phyloP scores from a whole-genome alignment of 495 filamentous ascomycete species.

The Penicillium canariense region DNA sequence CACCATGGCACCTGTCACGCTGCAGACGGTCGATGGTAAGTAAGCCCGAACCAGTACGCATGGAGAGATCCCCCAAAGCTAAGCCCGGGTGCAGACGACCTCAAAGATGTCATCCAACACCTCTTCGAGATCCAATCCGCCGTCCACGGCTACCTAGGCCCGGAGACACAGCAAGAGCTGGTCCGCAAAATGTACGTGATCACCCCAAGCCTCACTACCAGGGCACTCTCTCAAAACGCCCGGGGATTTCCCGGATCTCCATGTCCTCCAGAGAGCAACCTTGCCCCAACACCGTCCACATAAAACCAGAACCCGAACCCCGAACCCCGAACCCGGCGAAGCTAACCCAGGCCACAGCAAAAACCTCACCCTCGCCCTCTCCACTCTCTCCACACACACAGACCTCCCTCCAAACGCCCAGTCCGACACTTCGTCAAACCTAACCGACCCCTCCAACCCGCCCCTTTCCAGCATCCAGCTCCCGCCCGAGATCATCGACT shows the following conservation, averaged over 20 bases:
- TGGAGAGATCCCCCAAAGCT: neutral
- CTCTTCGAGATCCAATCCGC: conserved; percentile 80
- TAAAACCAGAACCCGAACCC: neutral
- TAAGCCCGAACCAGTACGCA: neutral
- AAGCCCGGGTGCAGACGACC: conserved; percentile 32
- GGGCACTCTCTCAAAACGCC: no score
- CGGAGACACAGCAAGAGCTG: conserved; percentile 59
- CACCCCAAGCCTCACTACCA: conserved; percentile 9
- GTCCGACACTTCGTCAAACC: conserved; percentile 30
- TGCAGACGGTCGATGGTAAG: conserved; percentile 52
- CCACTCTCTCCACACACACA: conserved; percentile 43
- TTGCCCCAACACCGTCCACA: conserved; percentile 10
- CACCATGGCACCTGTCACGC: conserved; percentile 44
- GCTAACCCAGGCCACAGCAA: conserved; percentile 27
- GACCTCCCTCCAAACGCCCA: conserved; percentile 23
- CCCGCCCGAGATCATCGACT: conserved; percentile 87
- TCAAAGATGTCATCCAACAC: conserved; percentile 70
- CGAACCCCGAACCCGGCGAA: neutral
- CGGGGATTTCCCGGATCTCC: neutral
- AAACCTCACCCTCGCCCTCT: conserved; percentile 43
- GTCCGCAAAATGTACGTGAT: conserved; percentile 58
- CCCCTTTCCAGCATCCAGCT: conserved; percentile 53
- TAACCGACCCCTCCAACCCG: conserved; percentile 45
- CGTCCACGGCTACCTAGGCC: conserved; percentile 67
- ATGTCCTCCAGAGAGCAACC: conserved; percentile 14